phyloP scores from a whole-genome alignment of 441 rosid species.

The Pelargonium cotyledonis region DNA sequence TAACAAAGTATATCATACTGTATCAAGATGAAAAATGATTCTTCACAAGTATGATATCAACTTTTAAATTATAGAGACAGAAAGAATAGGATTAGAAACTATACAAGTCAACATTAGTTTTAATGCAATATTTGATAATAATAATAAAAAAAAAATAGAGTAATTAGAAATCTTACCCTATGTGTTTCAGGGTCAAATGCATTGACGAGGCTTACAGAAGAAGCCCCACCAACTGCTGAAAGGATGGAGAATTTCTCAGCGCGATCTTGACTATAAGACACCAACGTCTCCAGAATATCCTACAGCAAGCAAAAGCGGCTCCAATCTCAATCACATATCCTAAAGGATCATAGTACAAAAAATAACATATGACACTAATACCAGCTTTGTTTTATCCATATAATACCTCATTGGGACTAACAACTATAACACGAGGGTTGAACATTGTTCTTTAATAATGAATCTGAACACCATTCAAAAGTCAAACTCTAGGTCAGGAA shows the following conservation, averaged over 20 bases:
- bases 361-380: neutral
- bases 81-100: neutral
- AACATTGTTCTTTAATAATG: neutral
- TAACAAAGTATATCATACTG: neutral
- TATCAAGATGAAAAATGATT: neutral
- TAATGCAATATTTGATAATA: neutral
- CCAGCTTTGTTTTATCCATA: neutral
- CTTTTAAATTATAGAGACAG: neutral
- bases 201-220: neutral
- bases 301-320: slow-evolving; percentile 5
- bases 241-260: neutral
- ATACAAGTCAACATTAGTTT: neutral
- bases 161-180: slow-evolving; percentile 1
- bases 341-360: neutral
- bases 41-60: neutral
- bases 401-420: neutral
- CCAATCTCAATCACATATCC: neutral
- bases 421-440: neutral
- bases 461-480: slow-evolving; percentile 5
- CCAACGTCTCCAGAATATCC: neutral
- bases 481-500: neutral
- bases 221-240: neutral
- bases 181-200: neutral
- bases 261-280: neutral
- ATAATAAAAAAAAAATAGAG: neutral